Evolutionary conservation across 2,329 filamentous ascomycete species (phyloP).

Genomic region (Ascochyta rabiei): DNA sequence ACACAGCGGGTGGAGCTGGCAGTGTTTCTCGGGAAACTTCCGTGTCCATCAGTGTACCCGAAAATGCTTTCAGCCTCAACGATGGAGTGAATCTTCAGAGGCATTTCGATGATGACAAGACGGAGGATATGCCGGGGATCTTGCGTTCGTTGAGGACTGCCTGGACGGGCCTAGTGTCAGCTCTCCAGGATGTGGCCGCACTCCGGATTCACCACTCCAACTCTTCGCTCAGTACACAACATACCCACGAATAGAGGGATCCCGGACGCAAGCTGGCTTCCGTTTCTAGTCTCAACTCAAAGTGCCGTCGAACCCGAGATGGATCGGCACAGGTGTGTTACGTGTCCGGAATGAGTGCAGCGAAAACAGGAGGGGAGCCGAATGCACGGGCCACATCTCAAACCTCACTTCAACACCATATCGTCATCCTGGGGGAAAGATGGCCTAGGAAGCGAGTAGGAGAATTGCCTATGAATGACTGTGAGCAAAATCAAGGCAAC

Average conservation of each 20-base stretch:
- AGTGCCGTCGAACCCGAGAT: constrained; percentile 25
- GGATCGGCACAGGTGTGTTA: constrained; percentile 17
- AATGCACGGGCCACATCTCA: constrained; percentile 10
- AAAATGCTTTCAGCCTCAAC: constrained; percentile 3
- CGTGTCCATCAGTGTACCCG: neutral
- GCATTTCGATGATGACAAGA: constrained; percentile 11
- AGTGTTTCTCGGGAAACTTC: neutral
- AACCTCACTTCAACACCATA: constrained; percentile 12
- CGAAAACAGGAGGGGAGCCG: constrained; percentile 18
- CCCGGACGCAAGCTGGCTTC: constrained; percentile 22
- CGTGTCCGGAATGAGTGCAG: constrained; percentile 23
- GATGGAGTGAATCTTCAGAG: neutral
- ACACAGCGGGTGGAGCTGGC: constrained; percentile 1
- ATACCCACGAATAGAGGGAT: constrained; percentile 18
- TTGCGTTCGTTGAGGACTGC: neutral
- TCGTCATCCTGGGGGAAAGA: constrained; percentile 7
- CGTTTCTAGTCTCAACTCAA: constrained; percentile 7
- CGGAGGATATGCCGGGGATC: neutral
- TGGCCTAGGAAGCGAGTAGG: neutral
- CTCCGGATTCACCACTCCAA: neutral
- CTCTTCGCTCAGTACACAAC: constrained; percentile 2
- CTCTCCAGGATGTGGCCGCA: neutral
- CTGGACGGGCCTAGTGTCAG: neutral
- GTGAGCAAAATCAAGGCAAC: neutral
- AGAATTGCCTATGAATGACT: neutral